Evolutionary conservation across 1,284 basidiomycete species (phyloP).

Genomic region (Chalciporus sp.): DNA sequence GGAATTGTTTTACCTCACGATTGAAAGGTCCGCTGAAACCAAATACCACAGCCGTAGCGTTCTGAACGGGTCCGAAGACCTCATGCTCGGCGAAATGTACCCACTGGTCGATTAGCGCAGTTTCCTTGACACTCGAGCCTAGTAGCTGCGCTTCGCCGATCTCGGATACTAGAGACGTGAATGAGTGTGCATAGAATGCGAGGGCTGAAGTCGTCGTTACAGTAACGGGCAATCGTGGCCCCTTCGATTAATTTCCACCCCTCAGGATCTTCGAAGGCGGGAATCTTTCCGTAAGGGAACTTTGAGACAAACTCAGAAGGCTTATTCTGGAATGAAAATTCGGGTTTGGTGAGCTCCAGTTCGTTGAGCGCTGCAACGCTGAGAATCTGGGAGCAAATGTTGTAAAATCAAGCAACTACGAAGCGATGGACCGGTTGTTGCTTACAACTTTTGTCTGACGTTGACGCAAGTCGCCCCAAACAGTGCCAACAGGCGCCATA

Average conservation of each 20-base stretch:
- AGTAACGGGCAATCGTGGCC: constrained; percentile 57
- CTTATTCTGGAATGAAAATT: constrained; percentile 35
- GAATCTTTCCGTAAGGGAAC: constrained; percentile 52
- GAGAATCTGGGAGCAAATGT: constrained; percentile 17
- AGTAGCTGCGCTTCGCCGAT: constrained; percentile 52
- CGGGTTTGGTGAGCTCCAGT: constrained; percentile 13
- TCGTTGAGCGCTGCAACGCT: constrained; percentile 23
- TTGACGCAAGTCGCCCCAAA: too few relatives aligned
- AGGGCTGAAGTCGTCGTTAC: constrained; percentile 55
- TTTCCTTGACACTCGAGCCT: constrained; percentile 46
- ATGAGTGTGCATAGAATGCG: too few relatives aligned
- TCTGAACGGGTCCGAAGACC: constrained; percentile 21
- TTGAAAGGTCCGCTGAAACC: constrained; percentile 8
- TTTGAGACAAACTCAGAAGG: constrained; percentile 44
- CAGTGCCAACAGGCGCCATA: too few relatives aligned
- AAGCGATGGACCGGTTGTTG: too few relatives aligned
- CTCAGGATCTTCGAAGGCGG: constrained; percentile 53
- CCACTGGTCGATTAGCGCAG: constrained; percentile 57
- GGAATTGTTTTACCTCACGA: constrained; percentile 18
- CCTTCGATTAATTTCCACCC: constrained; percentile 55
- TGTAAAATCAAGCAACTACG: too few relatives aligned
- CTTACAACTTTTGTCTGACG: too few relatives aligned
- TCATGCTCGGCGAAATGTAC: constrained; percentile 53
- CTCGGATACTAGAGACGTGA: constrained; percentile 41
- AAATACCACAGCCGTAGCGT: constrained; percentile 10